Base-by-base conservation (phyloP, 2,329 filamentous ascomycete genomes). In the Cladophialophora immunda region DNA sequence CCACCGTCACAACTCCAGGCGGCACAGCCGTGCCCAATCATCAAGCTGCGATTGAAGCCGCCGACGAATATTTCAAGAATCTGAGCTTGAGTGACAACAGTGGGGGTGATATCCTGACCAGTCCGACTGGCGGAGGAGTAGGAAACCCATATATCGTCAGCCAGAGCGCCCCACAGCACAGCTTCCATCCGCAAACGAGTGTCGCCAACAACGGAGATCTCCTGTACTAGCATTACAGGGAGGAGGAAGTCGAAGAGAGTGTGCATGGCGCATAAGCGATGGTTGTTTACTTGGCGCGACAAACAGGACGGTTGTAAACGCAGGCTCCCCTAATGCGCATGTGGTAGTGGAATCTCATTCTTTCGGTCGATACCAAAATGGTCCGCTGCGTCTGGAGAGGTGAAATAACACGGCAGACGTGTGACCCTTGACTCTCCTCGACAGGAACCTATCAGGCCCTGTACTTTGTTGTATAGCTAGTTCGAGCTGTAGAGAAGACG, bases 31-130 rank as follows among this genome's bases (percentile, higher is more conserved):
- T 62, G 11, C 66, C 75, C 66, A 79, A 81, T 5, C 85, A 90
- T 74, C 83, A 93, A 65, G 84, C 87, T 3, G 93, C 93, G 1
- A 89, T 96, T 38, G 91, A 86, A 74, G 93, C 95, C 62, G 94
- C 94, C 9, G 94, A 97, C 75, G 88, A 90, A 17, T 97, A 97
- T 79, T 98, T 97, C 79, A 89, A 91, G 17, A 90, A 89, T 53
- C 84, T 93, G n/a, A 84, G 86, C 65, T 83, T 93, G 65, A 86
- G 87, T 72, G 87, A 90, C 38, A 81, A 88, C 54, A 89, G 90
- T 72, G 87, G 87, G 15, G 81, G 81, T 55, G 82, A 83, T 89
- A 90, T 74, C 34, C 53, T 73, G 41, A 69, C 67, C 3, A 74
- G 70, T 65, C 73, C 75, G n/a, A 73, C 71, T 9, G 71, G 64